Conservation (phyloP, 2,329 filamentous ascomycete genomes). For the Didymella lethalis region DNA sequence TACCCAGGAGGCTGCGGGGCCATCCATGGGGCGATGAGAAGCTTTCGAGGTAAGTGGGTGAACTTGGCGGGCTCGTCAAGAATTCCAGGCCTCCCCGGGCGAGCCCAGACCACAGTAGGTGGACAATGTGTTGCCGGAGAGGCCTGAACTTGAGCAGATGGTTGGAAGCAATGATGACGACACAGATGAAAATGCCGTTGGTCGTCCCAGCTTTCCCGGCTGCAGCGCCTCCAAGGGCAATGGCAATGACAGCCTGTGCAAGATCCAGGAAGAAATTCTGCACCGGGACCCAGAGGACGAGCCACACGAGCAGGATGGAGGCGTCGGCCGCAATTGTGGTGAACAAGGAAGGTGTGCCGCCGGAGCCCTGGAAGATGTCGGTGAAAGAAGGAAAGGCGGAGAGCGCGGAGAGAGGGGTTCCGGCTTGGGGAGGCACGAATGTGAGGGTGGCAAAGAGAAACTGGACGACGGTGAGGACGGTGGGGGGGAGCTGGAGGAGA, state of each 20-base stretch:
- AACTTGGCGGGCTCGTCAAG: constrained; percentile 49
- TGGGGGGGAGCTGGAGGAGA: constrained; percentile 88
- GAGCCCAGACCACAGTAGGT: constrained; percentile 51
- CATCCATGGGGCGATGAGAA: constrained; percentile 65
- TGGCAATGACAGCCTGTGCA: constrained; percentile 90
- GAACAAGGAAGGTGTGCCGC: constrained; percentile 83
- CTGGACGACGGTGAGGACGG: constrained; percentile 87
- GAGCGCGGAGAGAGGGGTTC: constrained; percentile 76
- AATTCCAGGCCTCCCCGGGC: constrained; percentile 53
- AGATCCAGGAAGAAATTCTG: constrained; percentile 90
- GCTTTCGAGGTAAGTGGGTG: constrained; percentile 46
- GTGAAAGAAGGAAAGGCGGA: constrained; percentile 79
- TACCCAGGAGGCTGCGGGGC: constrained; percentile 73
- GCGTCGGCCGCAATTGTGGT: constrained; percentile 86
- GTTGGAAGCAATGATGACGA: constrained; percentile 68
- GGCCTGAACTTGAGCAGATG: constrained; percentile 63
- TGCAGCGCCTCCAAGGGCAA: constrained; percentile 85
- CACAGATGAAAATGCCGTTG: constrained; percentile 75
- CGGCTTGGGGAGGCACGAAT: constrained; percentile 81
- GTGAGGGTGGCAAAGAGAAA: constrained; percentile 91
- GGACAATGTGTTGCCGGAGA: constrained; percentile 53
- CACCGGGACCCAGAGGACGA: constrained; percentile 85
- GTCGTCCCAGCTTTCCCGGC: constrained; percentile 72
- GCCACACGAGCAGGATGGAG: constrained; percentile 83
- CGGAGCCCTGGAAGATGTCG: constrained; percentile 88